phyloP scores from a whole-genome alignment of 2,329 filamentous ascomycete genomes.

The Colletotrichum sp. region DNA sequence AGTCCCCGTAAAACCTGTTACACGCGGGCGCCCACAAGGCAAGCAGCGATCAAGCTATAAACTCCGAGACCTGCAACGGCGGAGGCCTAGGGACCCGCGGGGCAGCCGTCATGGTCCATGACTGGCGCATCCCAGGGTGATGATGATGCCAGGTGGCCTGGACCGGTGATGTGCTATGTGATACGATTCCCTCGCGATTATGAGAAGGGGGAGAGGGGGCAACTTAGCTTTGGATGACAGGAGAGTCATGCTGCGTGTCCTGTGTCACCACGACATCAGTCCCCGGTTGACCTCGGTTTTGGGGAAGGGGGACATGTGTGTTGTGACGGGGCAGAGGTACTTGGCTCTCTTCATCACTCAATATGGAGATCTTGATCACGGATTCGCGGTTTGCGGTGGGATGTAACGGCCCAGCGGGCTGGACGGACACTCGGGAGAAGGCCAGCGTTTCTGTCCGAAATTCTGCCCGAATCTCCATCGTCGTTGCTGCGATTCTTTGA shows the following conservation, averaged over 20 bases:
- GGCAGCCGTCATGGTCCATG: background rate
- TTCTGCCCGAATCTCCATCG: background rate
- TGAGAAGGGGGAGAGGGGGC: too few species aligned
- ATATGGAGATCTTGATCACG: background rate
- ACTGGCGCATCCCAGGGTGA: background rate
- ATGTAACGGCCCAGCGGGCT: background rate
- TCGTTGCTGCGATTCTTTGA: background rate
- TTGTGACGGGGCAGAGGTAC: background rate
- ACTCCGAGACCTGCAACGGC: background rate
- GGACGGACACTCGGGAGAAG: background rate
- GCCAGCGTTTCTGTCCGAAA: background rate
- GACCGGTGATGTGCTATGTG: background rate
- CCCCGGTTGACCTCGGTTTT: background rate
- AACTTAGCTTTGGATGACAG: conserved; percentile 5
- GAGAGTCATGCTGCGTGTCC: conserved; percentile 10
- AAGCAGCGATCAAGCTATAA: background rate
- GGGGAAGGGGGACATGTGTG: background rate
- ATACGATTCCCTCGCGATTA: background rate
- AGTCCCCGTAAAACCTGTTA: background rate
- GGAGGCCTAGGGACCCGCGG: background rate
- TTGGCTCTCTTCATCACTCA: background rate
- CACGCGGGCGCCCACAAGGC: background rate
- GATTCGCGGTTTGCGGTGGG: background rate
- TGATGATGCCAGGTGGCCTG: background rate
- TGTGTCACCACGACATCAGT: background rate